A percentile compares a stretch with the other conserved stretches of the same genome.
These are phyloP conservation scores for Russula foetens DNA, from an alignment of 768 basidiomycete species.

Conservation along the genomic window DNA sequence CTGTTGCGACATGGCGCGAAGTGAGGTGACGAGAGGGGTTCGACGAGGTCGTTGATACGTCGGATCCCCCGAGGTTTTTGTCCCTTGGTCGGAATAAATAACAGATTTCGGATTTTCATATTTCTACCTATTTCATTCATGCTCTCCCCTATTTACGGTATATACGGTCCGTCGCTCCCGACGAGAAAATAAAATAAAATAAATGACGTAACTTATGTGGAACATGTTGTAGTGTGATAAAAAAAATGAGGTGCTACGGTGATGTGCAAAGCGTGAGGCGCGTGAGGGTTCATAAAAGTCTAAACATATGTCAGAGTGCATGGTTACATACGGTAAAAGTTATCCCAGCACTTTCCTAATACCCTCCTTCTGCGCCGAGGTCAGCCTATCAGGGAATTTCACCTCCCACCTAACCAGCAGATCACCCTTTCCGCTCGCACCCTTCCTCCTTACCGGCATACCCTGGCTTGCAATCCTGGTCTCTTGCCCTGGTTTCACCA, in stretches of 20 bases:
- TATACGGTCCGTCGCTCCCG: neutral
- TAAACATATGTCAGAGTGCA: neutral
- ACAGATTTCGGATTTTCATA: neutral
- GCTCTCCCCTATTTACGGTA: neutral
- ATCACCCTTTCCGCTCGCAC: conserved; percentile 69
- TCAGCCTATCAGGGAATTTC: conserved; percentile 71
- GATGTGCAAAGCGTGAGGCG: neutral
- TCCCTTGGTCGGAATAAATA: neutral
- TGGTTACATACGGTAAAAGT: conserved; percentile 1
- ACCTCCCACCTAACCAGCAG: conserved; percentile 78
- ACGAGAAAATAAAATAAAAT: neutral
- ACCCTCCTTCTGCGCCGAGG: conserved; percentile 71
- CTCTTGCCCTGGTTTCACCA: conserved; percentile 73
- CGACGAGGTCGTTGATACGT: neutral
- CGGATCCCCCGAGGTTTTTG: neutral
- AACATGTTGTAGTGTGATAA: no score
- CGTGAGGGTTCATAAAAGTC: neutral
- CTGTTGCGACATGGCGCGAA: neutral
- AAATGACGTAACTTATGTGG: neutral
- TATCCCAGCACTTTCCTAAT: conserved; percentile 57
- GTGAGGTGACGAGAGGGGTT: no score
- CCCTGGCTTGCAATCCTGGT: conserved; percentile 69
- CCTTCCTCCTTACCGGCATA: conserved; percentile 84
- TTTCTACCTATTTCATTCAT: no score
- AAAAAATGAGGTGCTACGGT: no score